Base-by-base conservation (phyloP, 2,329 filamentous ascomycete species). In the Aspergillus tubingensis region DNA sequence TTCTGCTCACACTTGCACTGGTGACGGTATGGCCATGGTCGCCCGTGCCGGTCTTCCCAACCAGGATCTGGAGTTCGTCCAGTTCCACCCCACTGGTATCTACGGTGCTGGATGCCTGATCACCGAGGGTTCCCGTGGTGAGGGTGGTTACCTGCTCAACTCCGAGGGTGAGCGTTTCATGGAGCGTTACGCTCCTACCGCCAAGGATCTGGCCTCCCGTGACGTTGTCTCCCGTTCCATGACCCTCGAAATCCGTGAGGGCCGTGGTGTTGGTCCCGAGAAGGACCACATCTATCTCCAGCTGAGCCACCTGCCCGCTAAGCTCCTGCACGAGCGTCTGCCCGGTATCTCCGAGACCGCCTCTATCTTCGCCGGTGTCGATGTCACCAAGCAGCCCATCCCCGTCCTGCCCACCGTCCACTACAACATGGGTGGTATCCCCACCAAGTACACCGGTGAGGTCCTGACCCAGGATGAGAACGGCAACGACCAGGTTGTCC, bases 351-450 rank as follows among this genome's bases (percentile, higher is more conserved):
- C 94, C 41, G 95, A 99, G 85, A 99, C 95, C 36, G 95, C 94
- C 56, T 92, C 91, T 70, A 98, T 98, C 74, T 99, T 99, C 80
- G 86, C 94, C 62, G 94, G 95, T 81, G 93, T 99, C 71, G 95
- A 99, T 78, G 94, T 99, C 69, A 90, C 88, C 75, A 97, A 96
- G 84, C 91, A 97, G 81, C 94, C 94, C 67, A 98, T 98, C 70
- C 94, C 94, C 63, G 94, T 98, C 67, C 85, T 98, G 65, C 94
- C 94, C 60, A 98, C 94, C 48, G 94, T 97, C 68, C 93, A 99
- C 85, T 99, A 99, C 86, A 97, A 97, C 86, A 99, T 98, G 95
- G 94, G 94, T 80, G 94, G 95, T 85, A 97, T 99, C 70, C 94
- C 94, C 55, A 98, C 95, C 68, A 92, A 91, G 74, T 98, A 96